These are phyloP conservation scores for Lentinula raphanica DNA, from an alignment of 768 basidiomycete genomes.

Conservation along the genomic window DNA sequence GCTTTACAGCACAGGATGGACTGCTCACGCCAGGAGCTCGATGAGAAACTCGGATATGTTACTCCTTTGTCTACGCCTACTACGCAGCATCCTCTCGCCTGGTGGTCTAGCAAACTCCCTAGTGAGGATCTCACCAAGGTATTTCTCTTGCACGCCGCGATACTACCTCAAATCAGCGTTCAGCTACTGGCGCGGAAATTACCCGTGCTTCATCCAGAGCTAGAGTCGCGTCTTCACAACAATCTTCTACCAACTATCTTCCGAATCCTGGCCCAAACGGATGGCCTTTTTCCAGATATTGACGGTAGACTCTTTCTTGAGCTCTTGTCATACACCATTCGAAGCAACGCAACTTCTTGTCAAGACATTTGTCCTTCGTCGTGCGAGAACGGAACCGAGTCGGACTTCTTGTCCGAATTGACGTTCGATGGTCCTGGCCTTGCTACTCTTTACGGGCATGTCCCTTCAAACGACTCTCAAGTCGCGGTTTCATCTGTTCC, in stretches of 20 bases:
- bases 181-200: background rate
- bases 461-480: background rate
- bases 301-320: background rate
- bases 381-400: background rate
- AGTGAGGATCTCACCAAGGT: constrained; percentile 6
- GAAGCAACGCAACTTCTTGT: background rate
- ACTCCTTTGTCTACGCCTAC: constrained; percentile 21
- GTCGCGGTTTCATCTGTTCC: background rate
- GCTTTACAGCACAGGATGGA: constrained; percentile 4
- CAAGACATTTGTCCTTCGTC: background rate
- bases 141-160: constrained; percentile 24
- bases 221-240: constrained; percentile 9
- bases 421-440: background rate
- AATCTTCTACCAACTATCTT: constrained; percentile 20
- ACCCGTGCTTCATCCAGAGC: background rate
- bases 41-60: background rate
- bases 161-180: background rate
- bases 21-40: background rate
- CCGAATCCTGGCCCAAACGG: background rate
- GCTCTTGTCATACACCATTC: background rate
- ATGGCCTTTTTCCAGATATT: background rate
- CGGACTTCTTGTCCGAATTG: background rate
- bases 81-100: constrained; percentile 34
- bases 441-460: background rate
- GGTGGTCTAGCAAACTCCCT: background rate